These are phyloP conservation scores for Pilaira anomala DNA, from an alignment of 192 early-diverging fungal species.

Conservation along the genomic window DNA sequence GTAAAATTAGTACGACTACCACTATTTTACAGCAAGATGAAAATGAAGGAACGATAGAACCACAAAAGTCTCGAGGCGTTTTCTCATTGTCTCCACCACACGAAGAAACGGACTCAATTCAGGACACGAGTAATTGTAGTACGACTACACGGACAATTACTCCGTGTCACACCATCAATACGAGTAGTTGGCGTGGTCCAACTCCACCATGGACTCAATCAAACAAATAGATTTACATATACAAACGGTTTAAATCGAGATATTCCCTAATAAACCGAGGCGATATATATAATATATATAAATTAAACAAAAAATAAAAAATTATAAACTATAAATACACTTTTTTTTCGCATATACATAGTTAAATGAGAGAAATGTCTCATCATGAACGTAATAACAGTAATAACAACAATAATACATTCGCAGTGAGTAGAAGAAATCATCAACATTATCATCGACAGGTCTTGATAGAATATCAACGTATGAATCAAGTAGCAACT, in stretches of 20 bases:
- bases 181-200: constrained; percentile 3
- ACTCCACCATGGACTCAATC: constrained; percentile 11
- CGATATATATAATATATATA: neutral
- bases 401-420: too few species aligned
- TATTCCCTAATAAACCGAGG: neutral
- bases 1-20: too few species aligned
- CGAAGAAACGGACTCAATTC: too few species aligned
- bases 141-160: too few species aligned
- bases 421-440: neutral
- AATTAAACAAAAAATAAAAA: constrained; percentile 15
- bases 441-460: neutral
- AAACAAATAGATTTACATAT: too few species aligned
- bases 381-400: too few species aligned
- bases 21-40: neutral
- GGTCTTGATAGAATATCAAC: constrained; percentile 7
- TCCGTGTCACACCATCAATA: neutral
- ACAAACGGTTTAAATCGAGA: neutral
- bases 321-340: neutral
- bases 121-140: too few species aligned
- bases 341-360: neutral
- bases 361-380: too few species aligned
- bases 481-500: constrained; percentile 8
- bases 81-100: too few species aligned
- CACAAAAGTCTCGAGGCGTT: too few species aligned
- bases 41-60: neutral